phyloP scores from a whole-genome alignment of 2,329 filamentous ascomycete species.

The Pseudopyrenochaeta lycopersici region DNA sequence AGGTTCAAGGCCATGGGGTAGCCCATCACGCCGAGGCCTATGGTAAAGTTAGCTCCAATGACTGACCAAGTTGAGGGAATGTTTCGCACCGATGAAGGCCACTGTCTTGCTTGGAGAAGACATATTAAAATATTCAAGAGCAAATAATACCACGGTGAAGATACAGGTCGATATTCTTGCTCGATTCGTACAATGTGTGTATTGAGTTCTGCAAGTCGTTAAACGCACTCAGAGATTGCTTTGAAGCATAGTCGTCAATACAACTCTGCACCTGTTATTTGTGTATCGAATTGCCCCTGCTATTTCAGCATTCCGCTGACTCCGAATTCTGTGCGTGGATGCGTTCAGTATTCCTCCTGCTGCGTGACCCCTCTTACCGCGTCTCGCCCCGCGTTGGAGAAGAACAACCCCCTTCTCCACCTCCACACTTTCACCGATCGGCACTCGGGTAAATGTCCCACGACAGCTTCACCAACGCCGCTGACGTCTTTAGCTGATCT shows the following conservation, averaged over 20 bases:
- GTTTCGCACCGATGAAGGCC: constrained; percentile 32
- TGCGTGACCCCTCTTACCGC: constrained; percentile 1
- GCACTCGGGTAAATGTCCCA: background rate
- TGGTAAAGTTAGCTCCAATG: background rate
- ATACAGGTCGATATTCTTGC: too few species aligned
- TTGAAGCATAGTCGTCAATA: too few species aligned
- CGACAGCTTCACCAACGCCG: background rate
- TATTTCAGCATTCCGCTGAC: too few species aligned
- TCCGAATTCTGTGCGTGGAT: too few species aligned
- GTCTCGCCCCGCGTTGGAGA: constrained; percentile 12
- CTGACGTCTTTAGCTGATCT: background rate
- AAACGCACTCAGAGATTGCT: too few species aligned
- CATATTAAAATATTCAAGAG: constrained; percentile 13
- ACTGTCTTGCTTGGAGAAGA: constrained; percentile 28
- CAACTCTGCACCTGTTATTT: too few species aligned
- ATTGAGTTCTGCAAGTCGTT: too few species aligned
- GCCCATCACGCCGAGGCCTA: constrained; percentile 54
- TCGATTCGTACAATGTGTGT: too few species aligned
- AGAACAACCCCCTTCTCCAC: constrained; percentile 6
- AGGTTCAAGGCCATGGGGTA: constrained; percentile 55
- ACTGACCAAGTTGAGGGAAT: background rate
- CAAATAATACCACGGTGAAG: too few species aligned
- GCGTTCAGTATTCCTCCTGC: too few species aligned
- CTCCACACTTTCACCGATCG: constrained; percentile 4
- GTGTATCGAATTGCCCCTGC: too few species aligned